These are phyloP conservation scores for Neotropicomus parvogracilis DNA, from an alignment of 1,284 basidiomycete genomes.

Conservation along the genomic window DNA sequence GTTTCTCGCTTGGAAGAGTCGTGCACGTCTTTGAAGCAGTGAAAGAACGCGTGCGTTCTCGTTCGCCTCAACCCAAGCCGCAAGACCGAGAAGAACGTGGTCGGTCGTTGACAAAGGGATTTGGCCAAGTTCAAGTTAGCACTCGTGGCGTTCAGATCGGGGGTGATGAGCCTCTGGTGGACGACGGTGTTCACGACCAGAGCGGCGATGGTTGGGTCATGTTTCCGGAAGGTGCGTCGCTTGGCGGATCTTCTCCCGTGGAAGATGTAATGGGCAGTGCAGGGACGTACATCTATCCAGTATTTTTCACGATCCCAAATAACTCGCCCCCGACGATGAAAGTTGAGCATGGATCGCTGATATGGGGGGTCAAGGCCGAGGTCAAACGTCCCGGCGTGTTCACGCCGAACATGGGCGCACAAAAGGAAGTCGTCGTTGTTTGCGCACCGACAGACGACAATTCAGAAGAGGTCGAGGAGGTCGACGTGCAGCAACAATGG, in stretches of 20 bases:
- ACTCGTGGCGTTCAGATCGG: slow-evolving; percentile 1
- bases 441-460: slow-evolving; percentile 62
- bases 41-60: slow-evolving; percentile 41
- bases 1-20: slow-evolving; percentile 39
- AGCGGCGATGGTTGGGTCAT: slow-evolving; percentile 78
- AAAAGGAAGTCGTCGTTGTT: slow-evolving; percentile 76
- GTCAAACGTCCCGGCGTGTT: slow-evolving; percentile 85
- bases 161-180: slow-evolving; percentile 21
- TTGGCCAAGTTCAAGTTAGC: slow-evolving; percentile 6
- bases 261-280: slow-evolving; percentile 7
- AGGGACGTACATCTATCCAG: slow-evolving; percentile 95
- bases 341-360: slow-evolving; percentile 76
- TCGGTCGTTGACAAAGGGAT: slow-evolving; percentile 25
- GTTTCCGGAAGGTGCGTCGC: slow-evolving; percentile 73
- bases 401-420: slow-evolving; percentile 67
- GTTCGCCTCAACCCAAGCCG: slow-evolving; percentile 30
- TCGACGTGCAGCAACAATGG: slow-evolving; percentile 90
- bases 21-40: slow-evolving; percentile 39
- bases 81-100: slow-evolving; percentile 23
- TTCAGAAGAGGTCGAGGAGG: slow-evolving; percentile 62
- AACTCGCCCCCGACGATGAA: slow-evolving; percentile 78
- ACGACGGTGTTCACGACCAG: slow-evolving; percentile 39
- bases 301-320: slow-evolving; percentile 84
- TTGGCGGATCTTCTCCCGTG: slow-evolving; percentile 18
- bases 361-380: slow-evolving; percentile 79